phyloP scores from a whole-genome alignment of 176 grass and related monocot species.

The Areca catechu region DNA sequence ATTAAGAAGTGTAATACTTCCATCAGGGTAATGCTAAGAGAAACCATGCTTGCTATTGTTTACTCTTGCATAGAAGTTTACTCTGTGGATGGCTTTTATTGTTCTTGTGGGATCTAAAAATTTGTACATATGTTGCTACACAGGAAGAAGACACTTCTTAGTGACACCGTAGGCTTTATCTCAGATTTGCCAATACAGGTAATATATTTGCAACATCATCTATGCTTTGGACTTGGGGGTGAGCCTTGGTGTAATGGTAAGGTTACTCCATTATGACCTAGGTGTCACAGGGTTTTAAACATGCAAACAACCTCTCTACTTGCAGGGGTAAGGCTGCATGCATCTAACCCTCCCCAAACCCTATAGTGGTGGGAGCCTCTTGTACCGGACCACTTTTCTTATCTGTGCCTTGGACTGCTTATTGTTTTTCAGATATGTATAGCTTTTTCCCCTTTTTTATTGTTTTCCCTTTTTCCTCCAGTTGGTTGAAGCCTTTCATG shows the following conservation, averaged over 20 bases:
- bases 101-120: background rate
- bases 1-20: conserved; percentile 86
- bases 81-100: no score
- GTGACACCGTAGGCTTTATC: conserved; percentile 96
- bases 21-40: conserved; percentile 59
- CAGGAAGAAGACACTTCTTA: conserved; percentile 82
- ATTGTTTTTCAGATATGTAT: background rate
- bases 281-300: no score
- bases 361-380: no score
- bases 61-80: no score
- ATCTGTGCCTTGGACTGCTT: background rate
- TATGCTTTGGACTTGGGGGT: background rate
- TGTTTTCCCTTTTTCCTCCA: conserved; percentile 24
- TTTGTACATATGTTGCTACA: conserved; percentile 17
- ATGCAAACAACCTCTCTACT: no score
- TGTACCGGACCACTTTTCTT: no score
- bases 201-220: conserved; percentile 16
- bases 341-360: no score
- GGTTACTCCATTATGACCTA: no score
- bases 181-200: conserved; percentile 96
- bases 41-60: no score
- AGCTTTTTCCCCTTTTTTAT: conserved; percentile 3
- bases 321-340: no score
- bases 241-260: background rate
- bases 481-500: conserved; percentile 96